Evolutionary conservation across 1,139 yeast species (phyloP).

Genomic region (Yamadazyma membranifaciens): DNA sequence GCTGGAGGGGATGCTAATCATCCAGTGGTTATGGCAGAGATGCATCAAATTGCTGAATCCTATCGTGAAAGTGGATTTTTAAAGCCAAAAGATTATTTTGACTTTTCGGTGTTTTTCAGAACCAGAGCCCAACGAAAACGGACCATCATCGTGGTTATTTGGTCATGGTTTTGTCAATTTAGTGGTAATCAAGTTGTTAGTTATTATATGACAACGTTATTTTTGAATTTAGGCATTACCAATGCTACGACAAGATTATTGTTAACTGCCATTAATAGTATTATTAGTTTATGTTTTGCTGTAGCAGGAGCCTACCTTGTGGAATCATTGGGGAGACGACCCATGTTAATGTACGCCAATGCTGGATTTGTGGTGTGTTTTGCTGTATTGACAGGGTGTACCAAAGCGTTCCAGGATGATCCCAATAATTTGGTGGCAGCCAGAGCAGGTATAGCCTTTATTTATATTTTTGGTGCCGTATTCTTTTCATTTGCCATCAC

Average conservation of each 20-base stretch:
- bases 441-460: too few relatives aligned
- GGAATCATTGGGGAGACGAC: conserved; percentile 20
- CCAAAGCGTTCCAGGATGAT: too few relatives aligned
- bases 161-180: conserved; percentile 18
- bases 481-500: too few relatives aligned
- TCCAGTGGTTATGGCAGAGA: too few relatives aligned
- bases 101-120: too few relatives aligned
- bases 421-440: too few relatives aligned
- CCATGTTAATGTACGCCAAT: conserved; percentile 19
- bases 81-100: too few relatives aligned
- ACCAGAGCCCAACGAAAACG: conserved; percentile 6
- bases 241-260: conserved; percentile 18
- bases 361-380: conserved; percentile 16
- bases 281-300: conserved; percentile 11
- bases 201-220: conserved; percentile 21
- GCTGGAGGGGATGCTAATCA: too few relatives aligned
- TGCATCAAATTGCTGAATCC: too few relatives aligned
- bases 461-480: too few relatives aligned
- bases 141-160: conserved; percentile 10
- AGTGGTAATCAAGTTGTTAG: conserved; percentile 21
- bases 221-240: conserved; percentile 18
- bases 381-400: too few relatives aligned
- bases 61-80: too few relatives aligned
- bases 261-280: conserved; percentile 19
- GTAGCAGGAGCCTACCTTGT: conserved; percentile 5